Percentiles rank a stretch among this genome's conserved stretches.
phyloP scores from a whole-genome alignment of 371 early-diverging fungal species.

The Rhizopus sp. region DNA sequence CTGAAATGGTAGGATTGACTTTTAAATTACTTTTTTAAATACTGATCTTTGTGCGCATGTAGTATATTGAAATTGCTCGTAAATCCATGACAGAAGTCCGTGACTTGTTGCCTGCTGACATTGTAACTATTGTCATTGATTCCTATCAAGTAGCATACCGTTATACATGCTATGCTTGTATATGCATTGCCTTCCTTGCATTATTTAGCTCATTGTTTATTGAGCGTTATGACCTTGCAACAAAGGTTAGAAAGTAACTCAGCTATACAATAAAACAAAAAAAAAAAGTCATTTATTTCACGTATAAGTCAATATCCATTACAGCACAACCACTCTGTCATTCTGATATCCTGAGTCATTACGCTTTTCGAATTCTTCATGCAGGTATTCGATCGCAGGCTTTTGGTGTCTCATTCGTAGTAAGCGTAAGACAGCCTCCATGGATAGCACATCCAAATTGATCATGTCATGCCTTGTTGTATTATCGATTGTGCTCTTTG shows the following conservation, averaged over 20 bases:
- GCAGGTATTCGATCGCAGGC: slow-evolving; percentile 35
- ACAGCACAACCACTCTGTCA: neutral
- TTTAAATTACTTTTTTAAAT: neutral
- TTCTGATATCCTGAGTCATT: slow-evolving; percentile 10
- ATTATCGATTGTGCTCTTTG: slow-evolving; percentile 18
- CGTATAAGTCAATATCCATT: neutral
- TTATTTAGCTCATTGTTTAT: slow-evolving; percentile 53
- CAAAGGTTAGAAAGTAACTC: slow-evolving; percentile 23
- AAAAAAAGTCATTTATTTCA: neutral
- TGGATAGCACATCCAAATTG: slow-evolving; percentile 30
- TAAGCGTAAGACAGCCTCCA: slow-evolving; percentile 44
- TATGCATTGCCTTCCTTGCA: slow-evolving; percentile 32
- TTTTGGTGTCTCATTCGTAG: slow-evolving; percentile 42
- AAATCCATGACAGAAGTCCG: slow-evolving; percentile 50
- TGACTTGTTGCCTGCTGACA: slow-evolving; percentile 35
- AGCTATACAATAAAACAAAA: neutral
- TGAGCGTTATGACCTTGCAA: slow-evolving; percentile 49
- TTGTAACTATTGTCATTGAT: slow-evolving; percentile 38
- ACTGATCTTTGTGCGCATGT: neutral
- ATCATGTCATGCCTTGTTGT: slow-evolving; percentile 12
- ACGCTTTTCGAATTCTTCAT: slow-evolving; percentile 22
- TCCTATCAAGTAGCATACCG: slow-evolving; percentile 42
- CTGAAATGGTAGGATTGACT: slow-evolving; percentile 30
- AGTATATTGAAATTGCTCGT: slow-evolving; percentile 50
- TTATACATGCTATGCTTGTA: slow-evolving; percentile 33